Evolutionary conservation across 257 asterid genomes (phyloP).

Genomic region (Pogostemon cablin): DNA sequence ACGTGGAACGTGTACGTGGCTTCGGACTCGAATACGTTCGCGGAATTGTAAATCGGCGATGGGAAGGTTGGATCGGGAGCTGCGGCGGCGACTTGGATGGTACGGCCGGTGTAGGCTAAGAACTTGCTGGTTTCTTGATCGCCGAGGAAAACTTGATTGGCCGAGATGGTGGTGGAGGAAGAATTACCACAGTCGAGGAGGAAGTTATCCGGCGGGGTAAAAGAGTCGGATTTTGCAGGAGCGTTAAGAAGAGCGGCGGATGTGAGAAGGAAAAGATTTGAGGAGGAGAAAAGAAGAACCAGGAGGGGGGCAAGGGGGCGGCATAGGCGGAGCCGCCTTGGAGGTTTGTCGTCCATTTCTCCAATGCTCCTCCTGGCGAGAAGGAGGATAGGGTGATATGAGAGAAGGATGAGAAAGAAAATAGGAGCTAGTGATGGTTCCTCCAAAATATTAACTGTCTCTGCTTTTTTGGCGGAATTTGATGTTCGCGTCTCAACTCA

Average conservation of each 20-base stretch:
- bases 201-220: slow-evolving; percentile 61
- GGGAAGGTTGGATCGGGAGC: slow-evolving; percentile 36
- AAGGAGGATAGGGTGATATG: slow-evolving; percentile 27
- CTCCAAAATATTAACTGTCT: neutral
- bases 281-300: slow-evolving; percentile 34
- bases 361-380: slow-evolving; percentile 45
- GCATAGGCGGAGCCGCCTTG: slow-evolving; percentile 38
- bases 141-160: slow-evolving; percentile 46
- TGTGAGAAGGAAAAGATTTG: neutral
- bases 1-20: slow-evolving; percentile 74
- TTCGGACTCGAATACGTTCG: slow-evolving; percentile 50
- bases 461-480: slow-evolving; percentile 17
- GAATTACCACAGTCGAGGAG: slow-evolving; percentile 66
- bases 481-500: slow-evolving; percentile 1
- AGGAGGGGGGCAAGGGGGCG: slow-evolving; percentile 41
- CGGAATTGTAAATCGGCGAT: slow-evolving; percentile 55
- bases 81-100: slow-evolving; percentile 40
- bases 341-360: slow-evolving; percentile 41
- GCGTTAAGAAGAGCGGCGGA: slow-evolving; percentile 37
- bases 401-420: slow-evolving; percentile 29
- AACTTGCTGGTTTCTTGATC: slow-evolving; percentile 48
- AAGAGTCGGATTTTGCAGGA: slow-evolving; percentile 51
- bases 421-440: slow-evolving; percentile 11
- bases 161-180: slow-evolving; percentile 41
- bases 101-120: slow-evolving; percentile 46